Conservation (phyloP, 2,329 filamentous ascomycete genomes). For the Exophiala xenobiotica region DNA sequence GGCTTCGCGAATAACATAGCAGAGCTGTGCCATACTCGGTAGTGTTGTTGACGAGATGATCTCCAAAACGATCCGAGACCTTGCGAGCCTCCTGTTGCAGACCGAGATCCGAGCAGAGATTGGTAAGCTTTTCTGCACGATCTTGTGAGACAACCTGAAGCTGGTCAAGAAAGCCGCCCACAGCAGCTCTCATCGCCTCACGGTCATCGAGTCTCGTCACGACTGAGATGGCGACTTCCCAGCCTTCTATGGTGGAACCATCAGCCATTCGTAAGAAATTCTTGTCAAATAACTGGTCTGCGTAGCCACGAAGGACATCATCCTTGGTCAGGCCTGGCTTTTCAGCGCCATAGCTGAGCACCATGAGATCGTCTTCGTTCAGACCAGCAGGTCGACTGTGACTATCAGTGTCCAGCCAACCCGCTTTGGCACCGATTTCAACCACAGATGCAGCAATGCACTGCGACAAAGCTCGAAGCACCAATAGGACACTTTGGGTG, state of each 20-base stretch:
- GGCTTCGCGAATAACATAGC: conserved; percentile 86
- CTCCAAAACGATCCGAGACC: conserved; percentile 83
- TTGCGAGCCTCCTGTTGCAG: conserved; percentile 76
- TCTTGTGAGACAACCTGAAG: conserved; percentile 69
- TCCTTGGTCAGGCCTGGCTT: conserved; percentile 71
- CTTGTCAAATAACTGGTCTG: conserved; percentile 57
- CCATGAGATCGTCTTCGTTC: conserved; percentile 79
- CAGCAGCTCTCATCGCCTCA: conserved; percentile 68
- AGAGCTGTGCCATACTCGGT: conserved; percentile 82
- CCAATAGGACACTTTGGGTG: conserved; percentile 69
- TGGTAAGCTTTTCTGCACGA: conserved; percentile 79
- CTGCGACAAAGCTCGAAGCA: conserved; percentile 78
- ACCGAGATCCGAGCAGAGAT: conserved; percentile 72
- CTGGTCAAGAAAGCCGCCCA: conserved; percentile 70
- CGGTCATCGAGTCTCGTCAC: conserved; percentile 77
- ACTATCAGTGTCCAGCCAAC: conserved; percentile 65
- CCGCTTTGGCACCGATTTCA: conserved; percentile 78
- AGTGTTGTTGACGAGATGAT: conserved; percentile 69
- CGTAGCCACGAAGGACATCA: conserved; percentile 73
- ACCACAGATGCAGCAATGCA: conserved; percentile 74
- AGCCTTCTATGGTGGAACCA: conserved; percentile 63
- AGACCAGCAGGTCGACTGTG: conserved; percentile 56
- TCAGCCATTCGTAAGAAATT: conserved; percentile 36
- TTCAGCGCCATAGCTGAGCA: conserved; percentile 68
- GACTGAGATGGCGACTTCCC: conserved; percentile 84